Conservation (phyloP, 75 land plant species). For the Cryptomeria japonica region DNA sequence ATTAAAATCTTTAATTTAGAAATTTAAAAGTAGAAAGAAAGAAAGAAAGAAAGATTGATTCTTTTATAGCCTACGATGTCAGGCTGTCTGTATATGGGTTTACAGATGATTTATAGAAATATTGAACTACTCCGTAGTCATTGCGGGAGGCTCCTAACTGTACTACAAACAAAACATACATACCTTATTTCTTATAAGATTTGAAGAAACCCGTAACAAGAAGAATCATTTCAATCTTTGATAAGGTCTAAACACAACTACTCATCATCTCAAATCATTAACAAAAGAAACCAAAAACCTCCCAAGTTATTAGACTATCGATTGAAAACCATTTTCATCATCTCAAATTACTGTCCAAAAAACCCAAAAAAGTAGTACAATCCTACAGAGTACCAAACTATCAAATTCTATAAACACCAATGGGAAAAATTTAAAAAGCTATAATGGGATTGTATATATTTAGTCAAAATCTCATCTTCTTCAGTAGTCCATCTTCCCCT, state of each 20-base stretch:
- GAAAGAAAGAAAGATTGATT: no score
- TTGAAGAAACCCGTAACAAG: no score
- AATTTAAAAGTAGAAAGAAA: no score
- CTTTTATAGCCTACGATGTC: no score
- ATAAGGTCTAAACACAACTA: background rate
- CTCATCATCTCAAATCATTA: background rate
- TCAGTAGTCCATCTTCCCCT: slow-evolving; percentile 14
- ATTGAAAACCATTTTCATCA: background rate
- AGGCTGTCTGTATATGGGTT: no score
- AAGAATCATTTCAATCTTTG: background rate
- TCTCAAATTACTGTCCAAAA: background rate
- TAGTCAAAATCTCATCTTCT: slow-evolving; percentile 11
- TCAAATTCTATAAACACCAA: background rate
- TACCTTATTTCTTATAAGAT: no score
- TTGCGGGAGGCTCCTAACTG: no score
- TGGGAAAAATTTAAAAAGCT: background rate
- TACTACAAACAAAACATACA: no score
- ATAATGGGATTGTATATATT: slow-evolving; percentile 9
- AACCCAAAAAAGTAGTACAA: background rate
- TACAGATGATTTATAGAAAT: no score
- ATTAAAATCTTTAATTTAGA: background rate
- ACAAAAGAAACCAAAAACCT: background rate
- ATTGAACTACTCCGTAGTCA: no score
- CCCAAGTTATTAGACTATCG: background rate
- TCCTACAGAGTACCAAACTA: background rate